Percentiles rank a stretch among this genome's conserved stretches.
phyloP scores from a whole-genome alignment of 2,329 filamentous ascomycete species.

The Clonostachys chloroleuca region DNA sequence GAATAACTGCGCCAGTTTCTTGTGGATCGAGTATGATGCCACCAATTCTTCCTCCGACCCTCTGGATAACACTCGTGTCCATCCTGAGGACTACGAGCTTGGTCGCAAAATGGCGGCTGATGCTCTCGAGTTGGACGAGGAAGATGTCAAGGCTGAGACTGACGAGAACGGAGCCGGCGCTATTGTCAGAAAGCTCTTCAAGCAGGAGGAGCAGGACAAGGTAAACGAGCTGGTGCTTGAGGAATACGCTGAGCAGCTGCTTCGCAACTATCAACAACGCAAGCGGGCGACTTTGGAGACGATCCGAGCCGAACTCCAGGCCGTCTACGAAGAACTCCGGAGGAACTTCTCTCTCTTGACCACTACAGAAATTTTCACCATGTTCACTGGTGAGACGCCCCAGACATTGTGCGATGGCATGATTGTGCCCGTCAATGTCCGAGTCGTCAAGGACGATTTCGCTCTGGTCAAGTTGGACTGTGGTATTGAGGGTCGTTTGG shows the following conservation, averaged over 20 bases:
- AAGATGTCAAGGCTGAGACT: constrained; percentile 92
- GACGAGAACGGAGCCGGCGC: constrained; percentile 87
- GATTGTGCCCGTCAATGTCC: constrained; percentile 86
- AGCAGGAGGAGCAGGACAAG: constrained; percentile 87
- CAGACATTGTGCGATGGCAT: constrained; percentile 83
- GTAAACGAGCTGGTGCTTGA: constrained; percentile 96
- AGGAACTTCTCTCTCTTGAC: constrained; percentile 69
- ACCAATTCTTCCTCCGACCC: constrained; percentile 81
- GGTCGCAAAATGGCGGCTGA: constrained; percentile 98
- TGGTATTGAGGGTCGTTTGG: constrained; percentile 85
- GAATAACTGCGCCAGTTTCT: constrained; percentile 95
- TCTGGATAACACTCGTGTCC: constrained; percentile 92
- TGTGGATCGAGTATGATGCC: constrained; percentile 85
- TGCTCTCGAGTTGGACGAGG: constrained; percentile 92
- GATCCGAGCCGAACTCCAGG: constrained; percentile 88
- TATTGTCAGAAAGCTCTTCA: constrained; percentile 91
- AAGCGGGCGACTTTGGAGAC: constrained; percentile 96
- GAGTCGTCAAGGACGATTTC: constrained; percentile 86
- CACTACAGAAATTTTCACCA: constrained; percentile 84
- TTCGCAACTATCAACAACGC: constrained; percentile 86
- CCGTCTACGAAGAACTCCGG: constrained; percentile 90
- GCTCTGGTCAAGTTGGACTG: constrained; percentile 92
- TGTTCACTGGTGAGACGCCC: constrained; percentile 90
- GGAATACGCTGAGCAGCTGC: constrained; percentile 93
- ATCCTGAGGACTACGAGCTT: constrained; percentile 97